Evolutionary conservation across 176 grass and related monocot genomes (phyloP).

Genomic region (Aegilops umbellulata): DNA sequence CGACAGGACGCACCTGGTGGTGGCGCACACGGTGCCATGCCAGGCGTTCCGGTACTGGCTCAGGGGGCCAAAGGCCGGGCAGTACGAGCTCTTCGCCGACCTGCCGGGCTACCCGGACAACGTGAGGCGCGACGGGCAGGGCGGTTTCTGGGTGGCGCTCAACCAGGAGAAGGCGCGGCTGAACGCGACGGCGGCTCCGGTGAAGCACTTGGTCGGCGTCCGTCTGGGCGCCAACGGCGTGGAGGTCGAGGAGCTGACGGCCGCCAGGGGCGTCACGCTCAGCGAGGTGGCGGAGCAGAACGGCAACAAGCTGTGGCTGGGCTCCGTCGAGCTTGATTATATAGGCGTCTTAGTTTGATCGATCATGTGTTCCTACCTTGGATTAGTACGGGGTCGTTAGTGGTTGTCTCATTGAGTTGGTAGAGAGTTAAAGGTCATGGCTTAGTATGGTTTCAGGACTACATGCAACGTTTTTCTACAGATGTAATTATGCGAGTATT

Average conservation of each 20-base stretch:
- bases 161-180: constrained; percentile 26
- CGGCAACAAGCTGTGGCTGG: constrained; percentile 42
- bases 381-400: neutral
- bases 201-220: constrained; percentile 31
- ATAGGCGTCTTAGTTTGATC: constrained; percentile 16
- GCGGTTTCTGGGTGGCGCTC: constrained; percentile 56
- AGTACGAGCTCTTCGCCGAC: constrained; percentile 42
- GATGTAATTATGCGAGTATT: neutral
- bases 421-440: neutral
- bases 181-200: neutral
- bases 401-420: neutral
- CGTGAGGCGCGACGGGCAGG: constrained; percentile 19
- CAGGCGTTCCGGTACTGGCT: constrained; percentile 47
- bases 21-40: constrained; percentile 36
- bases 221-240: constrained; percentile 18
- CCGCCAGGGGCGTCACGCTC: constrained; percentile 24
- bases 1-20: constrained; percentile 37
- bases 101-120: constrained; percentile 67
- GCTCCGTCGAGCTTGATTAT: constrained; percentile 51
- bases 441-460: neutral
- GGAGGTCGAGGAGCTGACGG: constrained; percentile 28
- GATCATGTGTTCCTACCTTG: neutral
- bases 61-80: constrained; percentile 12
- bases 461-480: neutral
- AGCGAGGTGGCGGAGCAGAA: constrained; percentile 51